Base-by-base conservation (phyloP, 176 grass and related monocot genomes). In the Tillandsia leiboldiana region DNA sequence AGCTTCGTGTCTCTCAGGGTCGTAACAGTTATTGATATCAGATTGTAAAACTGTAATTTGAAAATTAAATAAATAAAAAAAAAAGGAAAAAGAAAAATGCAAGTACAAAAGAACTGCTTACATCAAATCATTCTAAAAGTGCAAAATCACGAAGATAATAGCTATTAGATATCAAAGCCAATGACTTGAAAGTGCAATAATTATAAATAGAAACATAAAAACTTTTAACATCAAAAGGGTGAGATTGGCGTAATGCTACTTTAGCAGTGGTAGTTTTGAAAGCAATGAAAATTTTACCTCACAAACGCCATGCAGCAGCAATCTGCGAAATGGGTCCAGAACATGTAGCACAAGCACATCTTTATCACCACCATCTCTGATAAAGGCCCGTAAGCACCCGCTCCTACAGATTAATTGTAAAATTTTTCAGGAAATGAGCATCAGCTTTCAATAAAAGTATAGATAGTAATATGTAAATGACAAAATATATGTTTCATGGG, bases 301-400 rank as follows among this genome's bases (percentile, higher is more conserved):
- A 12, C 93, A 97, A 58, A 92, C 93, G 70, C 93, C 89, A 14
- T 92, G 89, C 18, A 92, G 77, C 72, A 97, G 78, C 57, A 92
- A 66, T 50, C 86, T 92, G 83, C 87, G 89, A 83, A 96, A 92
- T 53, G 83, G 72, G 53, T 91, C 84, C 68, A 92, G 89, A 50
- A 90, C 84, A 83, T 92, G 79, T 56, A 96, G 75, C 68, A 89
- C 73, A 51, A 96, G 86, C 47, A 67, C 67, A 75, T 80, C 75
- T 26, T 73, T 79, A 78, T 84, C 80, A 62, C 56, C 51, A 24
- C 14, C 15, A 65, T 74, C 78, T 63, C 65, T 72, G 27, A 86
- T 79, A 70, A 89, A 96, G 68, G 64, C 48, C 33, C 86, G 77
- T 33, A 96, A 65, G 77, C 48, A 96, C 68, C 17, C 70, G 70